Conservation (phyloP, 345 rosid species). For the Populus davidiana region DNA sequence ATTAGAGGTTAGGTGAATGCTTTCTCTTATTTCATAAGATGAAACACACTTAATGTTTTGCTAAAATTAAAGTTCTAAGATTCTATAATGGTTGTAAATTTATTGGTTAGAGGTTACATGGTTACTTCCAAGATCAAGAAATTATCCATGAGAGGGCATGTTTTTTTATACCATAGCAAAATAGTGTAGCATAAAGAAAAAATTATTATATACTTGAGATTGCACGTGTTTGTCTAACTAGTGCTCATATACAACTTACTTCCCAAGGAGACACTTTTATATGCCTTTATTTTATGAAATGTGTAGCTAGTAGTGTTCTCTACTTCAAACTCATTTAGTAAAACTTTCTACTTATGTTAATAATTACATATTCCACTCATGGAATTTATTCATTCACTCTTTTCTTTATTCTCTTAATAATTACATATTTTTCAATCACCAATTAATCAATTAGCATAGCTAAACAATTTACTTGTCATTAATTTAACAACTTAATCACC, state of each 20-base stretch:
- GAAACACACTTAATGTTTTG: neutral
- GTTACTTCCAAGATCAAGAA: neutral
- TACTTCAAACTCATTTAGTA: too few species aligned
- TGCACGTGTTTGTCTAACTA: neutral
- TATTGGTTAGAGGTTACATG: neutral
- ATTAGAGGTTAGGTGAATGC: neutral
- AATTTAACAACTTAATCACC: too few species aligned
- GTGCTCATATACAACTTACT: too few species aligned
- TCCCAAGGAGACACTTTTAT: too few species aligned
- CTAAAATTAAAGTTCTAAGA: neutral
- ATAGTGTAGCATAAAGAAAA: neutral
- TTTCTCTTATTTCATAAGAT: conserved; percentile 3
- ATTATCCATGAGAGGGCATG: neutral
- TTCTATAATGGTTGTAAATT: neutral
- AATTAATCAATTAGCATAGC: too few species aligned
- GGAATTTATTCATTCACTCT: too few species aligned
- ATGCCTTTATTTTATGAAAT: neutral
- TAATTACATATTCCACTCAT: too few species aligned
- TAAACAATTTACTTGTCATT: too few species aligned
- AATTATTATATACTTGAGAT: neutral
- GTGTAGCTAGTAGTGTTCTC: too few species aligned
- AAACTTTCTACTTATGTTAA: too few species aligned
- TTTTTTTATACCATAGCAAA: neutral
- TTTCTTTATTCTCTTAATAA: too few species aligned
- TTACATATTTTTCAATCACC: too few species aligned